Evolutionary conservation across 2,329 filamentous ascomycete genomes (phyloP), one percentile per base, ranked within the genome.

Genomic region (Sarocladium brachiariae): DNA sequence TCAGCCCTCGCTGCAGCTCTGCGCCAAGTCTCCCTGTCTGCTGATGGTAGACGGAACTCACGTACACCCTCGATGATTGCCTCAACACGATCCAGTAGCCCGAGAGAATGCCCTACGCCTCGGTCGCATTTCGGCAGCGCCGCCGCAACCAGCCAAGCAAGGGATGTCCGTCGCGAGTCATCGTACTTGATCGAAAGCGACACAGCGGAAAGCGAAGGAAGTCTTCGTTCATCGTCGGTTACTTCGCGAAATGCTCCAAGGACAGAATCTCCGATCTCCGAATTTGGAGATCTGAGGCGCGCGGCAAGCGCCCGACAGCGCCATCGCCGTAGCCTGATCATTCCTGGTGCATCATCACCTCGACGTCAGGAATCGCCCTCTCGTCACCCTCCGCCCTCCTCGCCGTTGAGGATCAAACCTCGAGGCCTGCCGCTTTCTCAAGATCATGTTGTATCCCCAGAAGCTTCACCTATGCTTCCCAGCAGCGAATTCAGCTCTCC

Each of bases 201-300:
- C 64, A 72, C 82, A 18, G 84, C 83, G 10, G 89, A 89, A 50
- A 96, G 91, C 61, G 93, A 99, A 63, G 88, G 87, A 50, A 97
- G 91, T 64, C 77, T 90, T 50, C 81, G 87, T 38, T 97, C 92
- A 1, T 81, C 82, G 2, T 95, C 90, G 0, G 73, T 86, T 3
- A 72, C 89, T 47, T 86, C 88, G 3, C 78, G 83, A 10, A 71
- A 72, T 30, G 81, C 81, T 10, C 74, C 83, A 41, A 79, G 90
- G 55, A 91, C 88, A 1, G 91, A 96, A 54, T 99, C 93, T 1
- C 93, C 93, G 2, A 86, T 89, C 18, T 95, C 90, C 4, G 93
- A 97, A 54, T 83, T 91, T 60, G 84, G 87, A 49, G 79, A 82
- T 56, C 72, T 96, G 19, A 80, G 85, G 54, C 80, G 89, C 52